These are phyloP conservation scores for Chaetoscypha palmicola DNA, from an alignment of 2,329 filamentous ascomycete genomes.

Conservation along the genomic window DNA sequence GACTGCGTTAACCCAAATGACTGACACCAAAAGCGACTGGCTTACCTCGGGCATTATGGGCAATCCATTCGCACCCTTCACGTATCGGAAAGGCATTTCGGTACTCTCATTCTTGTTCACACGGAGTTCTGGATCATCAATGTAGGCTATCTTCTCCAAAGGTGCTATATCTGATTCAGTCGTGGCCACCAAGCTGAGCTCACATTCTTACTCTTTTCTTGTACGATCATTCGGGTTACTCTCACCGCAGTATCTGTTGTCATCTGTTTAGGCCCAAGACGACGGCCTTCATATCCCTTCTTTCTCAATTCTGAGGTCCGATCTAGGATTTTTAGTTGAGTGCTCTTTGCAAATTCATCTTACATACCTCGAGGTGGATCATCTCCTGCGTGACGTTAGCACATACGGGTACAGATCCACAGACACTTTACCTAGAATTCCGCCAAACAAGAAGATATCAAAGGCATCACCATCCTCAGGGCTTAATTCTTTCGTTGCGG, in stretches of 20 bases:
- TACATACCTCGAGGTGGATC: conserved; percentile 83
- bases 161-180: no score
- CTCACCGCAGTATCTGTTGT: conserved; percentile 95
- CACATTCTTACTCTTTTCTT: conserved; percentile 67
- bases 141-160: conserved; percentile 70
- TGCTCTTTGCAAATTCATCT: no score
- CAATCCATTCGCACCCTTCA: conserved; percentile 64
- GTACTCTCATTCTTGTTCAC: conserved; percentile 91
- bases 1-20: not conserved
- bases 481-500: conserved; percentile 70
- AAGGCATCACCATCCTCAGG: conserved; percentile 79
- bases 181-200: no score
- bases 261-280: conserved; percentile 92
- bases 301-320: conserved; percentile 91
- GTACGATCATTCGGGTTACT: conserved; percentile 82
- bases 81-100: conserved; percentile 97
- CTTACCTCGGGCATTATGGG: conserved; percentile 87
- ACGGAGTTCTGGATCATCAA: conserved; percentile 83
- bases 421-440: conserved; percentile 68
- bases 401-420: conserved; percentile 1
- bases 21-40: conserved; percentile 11
- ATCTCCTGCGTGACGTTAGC: conserved; percentile 55
- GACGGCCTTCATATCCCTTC: conserved; percentile 83
- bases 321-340: conserved; percentile 48
- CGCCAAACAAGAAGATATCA: conserved; percentile 90